Percentiles rank a stretch among this genome's conserved stretches.
Conservation (phyloP, 495 filamentous ascomycete species). For the Clavariopsis aquatica region DNA sequence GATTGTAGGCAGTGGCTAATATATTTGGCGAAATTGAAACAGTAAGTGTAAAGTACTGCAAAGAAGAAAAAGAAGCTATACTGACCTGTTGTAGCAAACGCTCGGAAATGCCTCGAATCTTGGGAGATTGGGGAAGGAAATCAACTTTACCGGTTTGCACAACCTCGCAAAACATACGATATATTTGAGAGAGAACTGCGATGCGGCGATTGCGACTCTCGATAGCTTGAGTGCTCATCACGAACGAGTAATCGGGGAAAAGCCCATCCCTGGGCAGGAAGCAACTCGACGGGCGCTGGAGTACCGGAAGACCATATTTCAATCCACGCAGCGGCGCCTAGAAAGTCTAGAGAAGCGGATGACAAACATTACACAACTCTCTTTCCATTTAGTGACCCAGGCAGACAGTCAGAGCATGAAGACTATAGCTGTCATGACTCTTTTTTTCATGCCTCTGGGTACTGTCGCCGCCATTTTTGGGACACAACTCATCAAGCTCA, state of each 20-base stretch:
- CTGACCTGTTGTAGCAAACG: background rate
- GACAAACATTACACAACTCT: constrained; percentile 20
- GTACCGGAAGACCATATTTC: constrained; percentile 22
- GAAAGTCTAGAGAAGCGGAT: constrained; percentile 21
- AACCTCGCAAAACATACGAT: constrained; percentile 15
- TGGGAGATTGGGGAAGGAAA: background rate
- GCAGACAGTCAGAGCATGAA: constrained; percentile 17
- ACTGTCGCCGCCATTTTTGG: constrained; percentile 20
- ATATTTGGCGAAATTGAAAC: constrained; percentile 14
- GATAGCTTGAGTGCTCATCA: constrained; percentile 10
- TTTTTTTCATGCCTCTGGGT: constrained; percentile 19
- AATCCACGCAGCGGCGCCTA: constrained; percentile 19
- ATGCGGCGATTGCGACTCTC: background rate
- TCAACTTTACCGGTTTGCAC: constrained; percentile 17
- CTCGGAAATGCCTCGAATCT: background rate
- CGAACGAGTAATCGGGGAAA: background rate
- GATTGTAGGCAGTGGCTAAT: background rate
- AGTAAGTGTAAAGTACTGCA: background rate
- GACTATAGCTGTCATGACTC: constrained; percentile 20
- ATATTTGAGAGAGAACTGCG: constrained; percentile 13
- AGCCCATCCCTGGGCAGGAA: background rate
- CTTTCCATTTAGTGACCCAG: constrained; percentile 15
- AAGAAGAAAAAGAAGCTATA: background rate
- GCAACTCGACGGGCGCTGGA: constrained; percentile 8
- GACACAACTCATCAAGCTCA: constrained; percentile 4